Base-by-base conservation (phyloP, 2,329 filamentous ascomycete species). In the Colletotrichum australisinense region DNA sequence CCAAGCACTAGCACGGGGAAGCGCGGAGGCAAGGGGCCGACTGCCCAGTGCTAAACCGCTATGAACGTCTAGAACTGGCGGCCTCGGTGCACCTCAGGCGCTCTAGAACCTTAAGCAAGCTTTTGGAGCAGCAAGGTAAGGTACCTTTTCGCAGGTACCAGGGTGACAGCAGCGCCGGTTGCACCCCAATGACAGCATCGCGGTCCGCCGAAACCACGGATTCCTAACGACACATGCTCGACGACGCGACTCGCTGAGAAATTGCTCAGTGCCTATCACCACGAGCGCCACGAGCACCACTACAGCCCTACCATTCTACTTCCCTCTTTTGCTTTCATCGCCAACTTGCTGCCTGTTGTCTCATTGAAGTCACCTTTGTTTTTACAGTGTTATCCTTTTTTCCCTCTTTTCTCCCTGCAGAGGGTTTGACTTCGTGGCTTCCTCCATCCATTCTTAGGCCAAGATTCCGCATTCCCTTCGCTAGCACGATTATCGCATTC, bases 121-220 rank as follows among this genome's bases (percentile, higher is more conserved):
- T 42, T 42, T 42, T 42, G 38, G 38, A 12, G 38, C 42, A 49
- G 24, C 32, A 57, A 56, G 63, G 52, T 28, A 56, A 35, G 38
- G 38, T 42, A 42, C 38, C 11, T 26, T 26, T 26, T 26, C 26
- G 26, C 26, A 56, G 32, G 69, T 22, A 73, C 67, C 46, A 66
- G 70, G 70, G 65, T 73, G 64, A 46, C 69, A 69, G 59, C 70
- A 72, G 59, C 26, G 52, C 55, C 24, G 4, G 30, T 24, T 59
- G 65, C 64, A 64, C 66, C 55, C 58, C 70, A 73, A 70, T 73
- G 70, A 70, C 67, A 70, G 56, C 70, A 73, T 73, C 67, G 62
- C 46, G 46, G 56, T 66, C 55, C 28, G 53, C 55, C 66, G 55
- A 70, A 70, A 73, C 67, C 35, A 58, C 53, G 53, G 53, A 32